Conservation (phyloP, 306 rosid species). For the Begonia peltatifolia region DNA sequence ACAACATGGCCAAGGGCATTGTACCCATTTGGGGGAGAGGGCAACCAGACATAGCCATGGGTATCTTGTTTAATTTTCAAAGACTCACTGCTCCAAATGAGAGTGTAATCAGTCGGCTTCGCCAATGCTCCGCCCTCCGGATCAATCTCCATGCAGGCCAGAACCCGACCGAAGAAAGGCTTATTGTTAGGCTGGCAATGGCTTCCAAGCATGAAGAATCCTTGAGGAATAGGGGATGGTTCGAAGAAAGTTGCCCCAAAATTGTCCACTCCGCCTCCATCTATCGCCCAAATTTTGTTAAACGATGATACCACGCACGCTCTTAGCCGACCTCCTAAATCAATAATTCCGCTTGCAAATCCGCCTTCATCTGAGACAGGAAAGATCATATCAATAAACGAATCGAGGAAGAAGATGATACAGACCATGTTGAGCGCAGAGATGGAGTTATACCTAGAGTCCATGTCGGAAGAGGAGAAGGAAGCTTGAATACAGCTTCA, state of each 20-base stretch:
- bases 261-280: slow-evolving; percentile 47
- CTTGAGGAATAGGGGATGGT: slow-evolving; percentile 51
- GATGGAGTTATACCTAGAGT: slow-evolving; percentile 20
- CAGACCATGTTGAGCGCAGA: too few relatives aligned
- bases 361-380: slow-evolving; percentile 18
- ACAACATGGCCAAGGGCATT: slow-evolving; percentile 48
- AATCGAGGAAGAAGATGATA: not conserved
- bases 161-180: slow-evolving; percentile 49
- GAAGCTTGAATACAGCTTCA: slow-evolving; percentile 44
- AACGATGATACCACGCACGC: slow-evolving; percentile 43
- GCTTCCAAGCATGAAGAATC: slow-evolving; percentile 46
- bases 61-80: slow-evolving; percentile 23
- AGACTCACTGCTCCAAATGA: slow-evolving; percentile 45
- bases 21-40: slow-evolving; percentile 51
- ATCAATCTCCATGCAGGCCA: slow-evolving; percentile 36
- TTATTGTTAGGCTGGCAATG: slow-evolving; percentile 59
- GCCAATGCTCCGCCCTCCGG: slow-evolving; percentile 12
- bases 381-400: not conserved
- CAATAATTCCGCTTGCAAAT: slow-evolving; percentile 41
- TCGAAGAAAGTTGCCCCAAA: slow-evolving; percentile 50
- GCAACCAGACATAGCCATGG: slow-evolving; percentile 51
- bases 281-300: slow-evolving; percentile 36
- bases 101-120: slow-evolving; percentile 44
- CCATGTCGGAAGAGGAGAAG: slow-evolving; percentile 25
- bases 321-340: slow-evolving; percentile 59